phyloP scores from a whole-genome alignment of 1,284 basidiomycete genomes.

The Bondarzewia mesenterica region DNA sequence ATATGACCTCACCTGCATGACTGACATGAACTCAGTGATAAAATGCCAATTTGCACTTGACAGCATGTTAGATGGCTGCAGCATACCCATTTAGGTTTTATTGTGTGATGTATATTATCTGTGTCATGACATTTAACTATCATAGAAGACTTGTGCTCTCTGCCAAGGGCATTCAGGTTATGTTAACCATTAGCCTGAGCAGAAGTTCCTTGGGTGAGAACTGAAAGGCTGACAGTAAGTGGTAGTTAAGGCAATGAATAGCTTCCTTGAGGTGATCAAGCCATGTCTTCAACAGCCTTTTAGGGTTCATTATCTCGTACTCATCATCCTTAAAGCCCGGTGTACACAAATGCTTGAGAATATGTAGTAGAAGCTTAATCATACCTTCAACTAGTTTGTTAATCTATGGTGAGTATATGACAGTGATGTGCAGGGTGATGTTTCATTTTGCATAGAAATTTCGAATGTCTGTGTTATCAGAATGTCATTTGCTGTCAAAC shows the following conservation, averaged over 20 bases:
- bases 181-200: constrained; percentile 20
- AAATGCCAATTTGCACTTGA: constrained; percentile 13
- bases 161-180: constrained; percentile 8
- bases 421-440: constrained; percentile 14
- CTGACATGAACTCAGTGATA: constrained; percentile 11
- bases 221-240: constrained; percentile 16
- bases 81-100: constrained; percentile 22
- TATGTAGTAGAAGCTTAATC: constrained; percentile 23
- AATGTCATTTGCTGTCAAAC: constrained; percentile 30
- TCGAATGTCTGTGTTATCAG: constrained; percentile 24
- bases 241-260: constrained; percentile 19
- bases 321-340: constrained; percentile 24
- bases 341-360: constrained; percentile 23
- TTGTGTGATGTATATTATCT: constrained; percentile 22
- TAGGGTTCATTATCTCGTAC: not conserved
- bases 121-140: constrained; percentile 10
- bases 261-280: constrained; percentile 24
- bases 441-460: constrained; percentile 20
- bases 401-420: constrained; percentile 32
- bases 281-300: constrained; percentile 19
- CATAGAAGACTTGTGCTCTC: not conserved
- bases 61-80: constrained; percentile 12
- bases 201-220: constrained; percentile 23
- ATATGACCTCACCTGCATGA: constrained; percentile 11
- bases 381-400: constrained; percentile 28